These are phyloP conservation scores for Agaricus bisporus DNA, from an alignment of 768 basidiomycete species.

Conservation along the genomic window DNA sequence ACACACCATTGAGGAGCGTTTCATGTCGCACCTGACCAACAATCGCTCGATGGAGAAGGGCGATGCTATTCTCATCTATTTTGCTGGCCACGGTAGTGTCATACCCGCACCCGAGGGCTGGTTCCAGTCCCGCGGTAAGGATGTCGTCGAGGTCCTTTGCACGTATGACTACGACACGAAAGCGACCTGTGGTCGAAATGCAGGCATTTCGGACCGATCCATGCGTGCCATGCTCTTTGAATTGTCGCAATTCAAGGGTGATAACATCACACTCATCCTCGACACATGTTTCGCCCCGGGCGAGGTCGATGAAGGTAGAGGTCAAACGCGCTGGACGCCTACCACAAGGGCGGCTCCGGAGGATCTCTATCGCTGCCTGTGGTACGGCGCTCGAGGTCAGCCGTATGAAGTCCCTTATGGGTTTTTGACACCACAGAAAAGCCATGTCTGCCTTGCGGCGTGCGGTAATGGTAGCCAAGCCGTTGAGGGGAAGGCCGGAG, in stretches of 20 bases:
- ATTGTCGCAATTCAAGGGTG: slow-evolving; percentile 49
- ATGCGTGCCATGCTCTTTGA: slow-evolving; percentile 55
- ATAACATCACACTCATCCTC: slow-evolving; percentile 64
- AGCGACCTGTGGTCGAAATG: slow-evolving; percentile 36
- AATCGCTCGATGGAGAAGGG: slow-evolving; percentile 53
- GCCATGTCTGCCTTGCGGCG: slow-evolving; percentile 54
- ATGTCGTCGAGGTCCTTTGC: slow-evolving; percentile 50
- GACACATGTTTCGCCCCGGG: slow-evolving; percentile 57
- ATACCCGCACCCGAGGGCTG: slow-evolving; percentile 53
- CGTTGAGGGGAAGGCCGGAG: slow-evolving; percentile 56
- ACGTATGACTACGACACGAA: slow-evolving; percentile 61
- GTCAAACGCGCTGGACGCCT: slow-evolving; percentile 53
- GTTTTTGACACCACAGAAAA: slow-evolving; percentile 36
- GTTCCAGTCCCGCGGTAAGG: slow-evolving; percentile 35
- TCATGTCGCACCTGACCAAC: slow-evolving; percentile 57
- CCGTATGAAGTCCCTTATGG: slow-evolving; percentile 30
- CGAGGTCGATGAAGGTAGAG: slow-evolving; percentile 37
- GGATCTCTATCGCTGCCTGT: slow-evolving; percentile 50
- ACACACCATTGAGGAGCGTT: slow-evolving; percentile 50
- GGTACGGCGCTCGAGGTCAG: slow-evolving; percentile 40
- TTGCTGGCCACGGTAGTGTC: slow-evolving; percentile 68
- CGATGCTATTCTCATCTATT: slow-evolving; percentile 64
- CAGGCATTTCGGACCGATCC: slow-evolving; percentile 66
- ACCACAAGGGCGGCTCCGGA: slow-evolving; percentile 46
- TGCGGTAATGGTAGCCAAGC: slow-evolving; percentile 51